Evolutionary conservation across 176 grass and related monocot genomes (phyloP).

Genomic region (Oryza rufipogon): DNA sequence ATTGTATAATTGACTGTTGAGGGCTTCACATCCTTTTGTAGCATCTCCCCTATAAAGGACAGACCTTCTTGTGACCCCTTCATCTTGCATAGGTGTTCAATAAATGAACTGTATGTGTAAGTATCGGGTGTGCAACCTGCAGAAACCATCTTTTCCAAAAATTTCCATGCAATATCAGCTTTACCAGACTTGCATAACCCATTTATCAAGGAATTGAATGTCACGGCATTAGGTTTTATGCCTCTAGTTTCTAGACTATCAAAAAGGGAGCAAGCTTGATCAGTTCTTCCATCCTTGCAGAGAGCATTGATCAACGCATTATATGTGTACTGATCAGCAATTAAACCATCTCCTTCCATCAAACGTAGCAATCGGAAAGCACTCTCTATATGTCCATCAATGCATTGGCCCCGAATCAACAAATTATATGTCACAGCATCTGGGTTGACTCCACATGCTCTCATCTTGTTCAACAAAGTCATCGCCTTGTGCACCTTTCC

Average conservation of each 20-base stretch:
- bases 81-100: slow-evolving; percentile 55
- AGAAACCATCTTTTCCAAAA: slow-evolving; percentile 61
- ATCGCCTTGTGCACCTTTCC: slow-evolving; percentile 56
- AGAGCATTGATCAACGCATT: slow-evolving; percentile 64
- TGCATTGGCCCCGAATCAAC: slow-evolving; percentile 58
- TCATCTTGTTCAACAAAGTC: slow-evolving; percentile 50
- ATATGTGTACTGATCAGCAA: slow-evolving; percentile 56
- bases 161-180: slow-evolving; percentile 46
- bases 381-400: slow-evolving; percentile 51
- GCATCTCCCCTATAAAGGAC: slow-evolving; percentile 61
- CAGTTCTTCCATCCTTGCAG: slow-evolving; percentile 51
- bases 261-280: slow-evolving; percentile 62
- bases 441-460: slow-evolving; percentile 37
- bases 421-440: slow-evolving; percentile 58
- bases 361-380: slow-evolving; percentile 57
- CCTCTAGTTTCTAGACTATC: slow-evolving; percentile 38
- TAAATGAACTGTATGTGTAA: slow-evolving; percentile 65
- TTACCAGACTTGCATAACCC: slow-evolving; percentile 60
- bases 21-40: slow-evolving; percentile 52
- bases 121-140: slow-evolving; percentile 52
- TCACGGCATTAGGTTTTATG: slow-evolving; percentile 55
- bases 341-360: slow-evolving; percentile 57
- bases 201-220: slow-evolving; percentile 61
- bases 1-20: slow-evolving; percentile 55
- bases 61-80: slow-evolving; percentile 50